Conservation (phyloP, 129 eudicot species). For the Oenanthe sinensis region DNA sequence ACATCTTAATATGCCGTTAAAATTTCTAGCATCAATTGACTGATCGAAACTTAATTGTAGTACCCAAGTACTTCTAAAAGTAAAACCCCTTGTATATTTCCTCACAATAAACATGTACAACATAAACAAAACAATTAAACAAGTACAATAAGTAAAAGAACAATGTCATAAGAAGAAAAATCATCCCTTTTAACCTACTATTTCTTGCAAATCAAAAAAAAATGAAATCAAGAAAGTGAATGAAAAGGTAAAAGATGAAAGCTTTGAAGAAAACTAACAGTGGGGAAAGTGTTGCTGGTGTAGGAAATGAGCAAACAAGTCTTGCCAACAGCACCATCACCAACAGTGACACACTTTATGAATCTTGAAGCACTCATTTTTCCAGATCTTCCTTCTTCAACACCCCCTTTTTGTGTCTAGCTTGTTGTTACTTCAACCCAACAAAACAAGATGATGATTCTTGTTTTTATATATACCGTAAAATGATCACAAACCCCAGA, state of each 20-base stretch:
- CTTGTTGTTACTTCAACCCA: neutral
- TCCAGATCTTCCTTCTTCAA: slow-evolving; percentile 3
- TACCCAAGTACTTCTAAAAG: neutral
- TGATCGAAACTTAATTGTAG: neutral
- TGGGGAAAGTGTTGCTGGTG: slow-evolving; percentile 47
- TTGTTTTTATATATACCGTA: too few species aligned
- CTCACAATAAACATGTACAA: neutral
- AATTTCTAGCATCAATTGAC: neutral
- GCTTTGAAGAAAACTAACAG: slow-evolving; percentile 16
- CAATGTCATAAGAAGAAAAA: neutral
- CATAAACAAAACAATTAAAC: neutral
- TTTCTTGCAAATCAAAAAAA: neutral
- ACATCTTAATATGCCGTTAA: neutral
- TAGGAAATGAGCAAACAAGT: slow-evolving; percentile 45
- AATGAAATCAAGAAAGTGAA: neutral
- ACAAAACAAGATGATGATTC: too few species aligned
- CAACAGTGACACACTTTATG: slow-evolving; percentile 52
- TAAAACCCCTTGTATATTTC: neutral
- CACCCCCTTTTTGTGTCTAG: neutral
- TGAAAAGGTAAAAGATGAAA: neutral
- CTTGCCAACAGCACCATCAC: slow-evolving; percentile 58
- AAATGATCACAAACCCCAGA: neutral
- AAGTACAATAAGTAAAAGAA: neutral
- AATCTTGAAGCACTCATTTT: slow-evolving; percentile 44
- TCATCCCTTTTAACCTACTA: too few species aligned